phyloP scores from a whole-genome alignment of 345 rosid genomes.

The Camelina sativa region DNA sequence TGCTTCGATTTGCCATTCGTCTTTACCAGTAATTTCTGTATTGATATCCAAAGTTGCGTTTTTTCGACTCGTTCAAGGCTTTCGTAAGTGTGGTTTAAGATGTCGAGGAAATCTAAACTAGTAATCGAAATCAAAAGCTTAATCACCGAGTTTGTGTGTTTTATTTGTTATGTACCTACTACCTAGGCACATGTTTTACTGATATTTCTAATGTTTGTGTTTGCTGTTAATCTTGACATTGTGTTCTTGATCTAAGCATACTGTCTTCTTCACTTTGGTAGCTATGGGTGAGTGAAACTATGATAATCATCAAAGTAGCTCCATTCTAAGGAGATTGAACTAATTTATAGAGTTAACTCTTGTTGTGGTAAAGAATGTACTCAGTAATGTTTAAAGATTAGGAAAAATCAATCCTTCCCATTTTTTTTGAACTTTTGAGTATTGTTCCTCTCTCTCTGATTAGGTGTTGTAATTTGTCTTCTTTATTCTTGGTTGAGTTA shows the following conservation, averaged over 20 bases:
- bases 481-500: background rate
- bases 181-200: background rate
- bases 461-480: background rate
- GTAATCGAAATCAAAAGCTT: background rate
- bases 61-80: background rate
- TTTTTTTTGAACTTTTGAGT: background rate
- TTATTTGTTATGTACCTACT: too few species aligned
- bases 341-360: constrained; percentile 6
- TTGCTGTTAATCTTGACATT: constrained; percentile 12
- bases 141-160: background rate
- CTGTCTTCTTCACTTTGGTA: background rate
- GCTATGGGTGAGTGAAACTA: background rate
- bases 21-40: background rate
- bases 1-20: background rate
- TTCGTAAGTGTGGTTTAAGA: background rate
- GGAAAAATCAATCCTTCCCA: background rate
- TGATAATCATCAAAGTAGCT: constrained; percentile 2
- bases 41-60: background rate
- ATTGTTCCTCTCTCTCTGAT: background rate
- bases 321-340: background rate
- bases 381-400: background rate
- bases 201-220: background rate
- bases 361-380: background rate
- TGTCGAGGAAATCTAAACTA: too few species aligned
- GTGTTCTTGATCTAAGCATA: background rate